phyloP scores from a whole-genome alignment of 495 filamentous ascomycete species.

The Cryomyces minteri region DNA sequence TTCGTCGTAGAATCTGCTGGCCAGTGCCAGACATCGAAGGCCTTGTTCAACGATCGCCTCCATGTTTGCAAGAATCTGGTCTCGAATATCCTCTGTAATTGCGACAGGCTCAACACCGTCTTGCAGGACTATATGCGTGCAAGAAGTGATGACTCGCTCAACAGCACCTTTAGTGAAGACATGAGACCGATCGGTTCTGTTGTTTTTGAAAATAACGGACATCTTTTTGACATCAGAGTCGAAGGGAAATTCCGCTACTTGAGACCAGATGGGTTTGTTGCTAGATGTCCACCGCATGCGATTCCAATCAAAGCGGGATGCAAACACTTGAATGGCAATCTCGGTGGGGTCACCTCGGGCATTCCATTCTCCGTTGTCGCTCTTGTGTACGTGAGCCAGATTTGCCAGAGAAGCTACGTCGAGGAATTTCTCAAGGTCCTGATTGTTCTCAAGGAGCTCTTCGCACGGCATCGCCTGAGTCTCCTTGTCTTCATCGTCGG shows the following conservation, averaged over 20 bases:
- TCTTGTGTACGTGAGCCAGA: slow-evolving; percentile 16
- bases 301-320: slow-evolving; percentile 28
- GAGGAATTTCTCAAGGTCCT: slow-evolving; percentile 13
- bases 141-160: slow-evolving; percentile 31
- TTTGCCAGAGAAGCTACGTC: slow-evolving; percentile 21
- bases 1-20: slow-evolving; percentile 27
- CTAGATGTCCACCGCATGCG: slow-evolving; percentile 19
- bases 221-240: slow-evolving; percentile 43
- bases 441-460: slow-evolving; percentile 17
- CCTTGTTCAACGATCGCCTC: slow-evolving; percentile 35
- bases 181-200: slow-evolving; percentile 15
- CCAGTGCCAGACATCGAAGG: slow-evolving; percentile 38
- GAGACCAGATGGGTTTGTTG: slow-evolving; percentile 19
- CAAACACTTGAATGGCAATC: slow-evolving; percentile 35
- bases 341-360: slow-evolving; percentile 39
- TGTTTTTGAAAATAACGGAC: slow-evolving; percentile 33
- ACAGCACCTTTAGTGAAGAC: slow-evolving; percentile 43
- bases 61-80: slow-evolving; percentile 40
- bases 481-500: slow-evolving; percentile 14
- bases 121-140: slow-evolving; percentile 26
- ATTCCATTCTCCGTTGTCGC: slow-evolving; percentile 21
- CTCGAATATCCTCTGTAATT: slow-evolving; percentile 16
- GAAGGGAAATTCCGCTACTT: slow-evolving; percentile 38
- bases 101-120: slow-evolving; percentile 16
- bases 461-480: slow-evolving; percentile 15